Evolutionary conservation across 345 rosid genomes (phyloP), one percentile per base, ranked within the genome.

Genomic region (Lumnitzera racemosa): DNA sequence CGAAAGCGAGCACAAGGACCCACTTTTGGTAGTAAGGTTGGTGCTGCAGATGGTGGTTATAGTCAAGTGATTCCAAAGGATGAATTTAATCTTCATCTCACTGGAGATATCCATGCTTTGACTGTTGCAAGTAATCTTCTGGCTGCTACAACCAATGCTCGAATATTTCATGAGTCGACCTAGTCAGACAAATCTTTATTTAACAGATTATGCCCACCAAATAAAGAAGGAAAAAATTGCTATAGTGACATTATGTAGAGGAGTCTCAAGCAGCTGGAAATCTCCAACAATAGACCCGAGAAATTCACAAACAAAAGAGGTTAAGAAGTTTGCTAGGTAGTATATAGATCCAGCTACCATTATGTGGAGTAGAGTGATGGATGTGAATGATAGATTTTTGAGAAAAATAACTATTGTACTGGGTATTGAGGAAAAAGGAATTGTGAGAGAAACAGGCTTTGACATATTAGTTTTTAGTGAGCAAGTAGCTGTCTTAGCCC

Each of bases 1-100:
- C 96, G 99, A 55, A 97, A 95, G 80, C 97, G 97, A 41, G 90
- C 99, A 16, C 99, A 90, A 86, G 99, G 99, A 52, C 99, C 99
- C 0, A 95, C 97, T 51, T 95, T 95, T 78, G 97, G 99, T 69
- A 95, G 90, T 67, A 95, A 88, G 77, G 97, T 97, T 41, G 99
- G 99, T 41, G 99, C 99, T 53, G 99, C 97, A 0, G 99, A 97
- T 64, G 99, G 99, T 51, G 99, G 99, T 46, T 90, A 90, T 56
- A 95, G 96, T 77, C 99, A 95, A 72, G 97, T 95, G 61, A 85
- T 90, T 57, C 99, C 99, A 16, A 95, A 90, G 99, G 99, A 95
- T 72, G 99, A 95, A 77, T 90, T 95, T 73, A 90, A 95, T 74
- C 92, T 95, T 70, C 97, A 90, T 64, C 81, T 95, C 47, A 95